Evolutionary conservation across 1,139 yeast genomes (phyloP), one percentile per base, ranked within the genome.

Genomic region (Taphrina pruni): DNA sequence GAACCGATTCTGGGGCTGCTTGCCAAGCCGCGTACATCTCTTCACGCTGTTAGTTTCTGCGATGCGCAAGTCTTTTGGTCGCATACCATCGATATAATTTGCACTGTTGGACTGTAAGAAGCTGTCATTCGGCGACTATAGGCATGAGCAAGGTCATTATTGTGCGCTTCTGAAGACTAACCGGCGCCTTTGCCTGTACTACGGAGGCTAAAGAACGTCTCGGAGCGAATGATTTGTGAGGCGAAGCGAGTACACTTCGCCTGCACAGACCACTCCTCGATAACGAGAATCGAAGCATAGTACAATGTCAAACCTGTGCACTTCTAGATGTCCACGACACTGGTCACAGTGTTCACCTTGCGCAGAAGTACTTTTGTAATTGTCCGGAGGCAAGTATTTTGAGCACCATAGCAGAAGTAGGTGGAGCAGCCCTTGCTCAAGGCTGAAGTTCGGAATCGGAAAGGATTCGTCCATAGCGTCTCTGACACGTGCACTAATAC

Each of bases 1-100:
- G 99, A 61, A 94, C 99, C 69, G 94, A 87, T 66, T 84, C 74
- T 41, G 99, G 99, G 78, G 95, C 98, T 74, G 87, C 79, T 77
- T 87, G 85, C 98, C 98, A 94, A 65, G 97, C 94, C 73, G 87
- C 86, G 80, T 92, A 95, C 99, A 94, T 94, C 81, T 94, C 67
- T 64, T 11, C 17, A 8, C 2, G 12, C 20, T 11, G 36, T 56
- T 38, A 56, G 50, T 3, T 20, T 14, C 12, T 9, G 17, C 14
- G 6, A 1, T 11, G 20, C n/a, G 20, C 8, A 17, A 14, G 17
- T 9, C 20, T 26, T 8, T 8, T 26, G 51, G 36, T 6, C 41
- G 7, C 56, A 5, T 62, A 64, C 67, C 98, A 79, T 94, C 99
- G 75, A 95, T 89, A 81, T 94, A 94, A 76, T 87, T 88, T 74